phyloP scores from a whole-genome alignment of 73 alveolate genomes.

The Stentor roeselii region DNA sequence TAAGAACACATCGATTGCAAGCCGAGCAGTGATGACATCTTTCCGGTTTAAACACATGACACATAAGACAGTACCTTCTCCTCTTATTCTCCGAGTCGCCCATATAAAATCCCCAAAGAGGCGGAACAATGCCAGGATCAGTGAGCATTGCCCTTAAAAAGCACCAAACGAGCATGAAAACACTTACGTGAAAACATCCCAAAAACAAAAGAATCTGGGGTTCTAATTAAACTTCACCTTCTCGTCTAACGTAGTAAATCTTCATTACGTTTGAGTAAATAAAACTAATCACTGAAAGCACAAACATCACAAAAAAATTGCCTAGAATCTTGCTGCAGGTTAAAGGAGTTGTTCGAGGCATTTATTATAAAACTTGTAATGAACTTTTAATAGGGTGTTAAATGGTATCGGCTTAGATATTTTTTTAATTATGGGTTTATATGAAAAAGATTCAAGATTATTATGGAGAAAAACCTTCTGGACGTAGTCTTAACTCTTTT shows the following conservation, averaged over 20 bases:
- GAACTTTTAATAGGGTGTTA: too few species aligned
- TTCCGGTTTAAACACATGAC: constrained; percentile 94
- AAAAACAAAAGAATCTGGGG: constrained; percentile 41
- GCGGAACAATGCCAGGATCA: constrained; percentile 97
- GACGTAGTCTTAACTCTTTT: neutral
- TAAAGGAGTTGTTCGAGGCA: neutral
- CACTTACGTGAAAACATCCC: constrained; percentile 61
- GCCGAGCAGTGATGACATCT: constrained; percentile 96
- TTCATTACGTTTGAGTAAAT: constrained; percentile 39
- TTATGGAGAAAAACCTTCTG: constrained; percentile 13
- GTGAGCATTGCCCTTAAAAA: constrained; percentile 84
- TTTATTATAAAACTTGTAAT: too few species aligned
- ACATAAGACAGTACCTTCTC: constrained; percentile 88
- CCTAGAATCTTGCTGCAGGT: neutral
- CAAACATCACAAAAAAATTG: constrained; percentile 43
- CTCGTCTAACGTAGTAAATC: constrained; percentile 34
- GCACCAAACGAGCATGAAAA: constrained; percentile 80
- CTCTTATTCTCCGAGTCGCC: constrained; percentile 87
- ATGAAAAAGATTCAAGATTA: too few species aligned
- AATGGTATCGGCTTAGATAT: too few species aligned
- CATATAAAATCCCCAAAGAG: constrained; percentile 92
- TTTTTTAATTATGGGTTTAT: too few species aligned
- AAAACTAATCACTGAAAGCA: constrained; percentile 34
- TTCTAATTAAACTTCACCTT: neutral
- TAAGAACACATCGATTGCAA: constrained; percentile 94